Conservation (phyloP, 2,329 filamentous ascomycete genomes). For the Penicillium corylophilum region DNA sequence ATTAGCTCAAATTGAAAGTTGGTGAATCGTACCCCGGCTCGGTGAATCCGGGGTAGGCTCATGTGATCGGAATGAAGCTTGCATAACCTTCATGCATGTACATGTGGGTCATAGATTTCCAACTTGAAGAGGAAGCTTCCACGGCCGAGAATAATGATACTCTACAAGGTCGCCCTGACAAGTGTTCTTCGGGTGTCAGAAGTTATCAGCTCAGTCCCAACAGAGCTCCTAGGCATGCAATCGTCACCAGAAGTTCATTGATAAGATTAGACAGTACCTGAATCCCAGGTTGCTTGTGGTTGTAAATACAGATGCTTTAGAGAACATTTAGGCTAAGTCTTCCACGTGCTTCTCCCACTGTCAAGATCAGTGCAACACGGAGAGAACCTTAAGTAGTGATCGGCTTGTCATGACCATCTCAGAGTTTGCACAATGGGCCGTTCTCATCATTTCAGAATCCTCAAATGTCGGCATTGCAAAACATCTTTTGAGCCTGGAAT, state of each 20-base stretch:
- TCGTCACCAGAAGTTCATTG: background rate
- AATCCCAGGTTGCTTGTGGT: too few species aligned
- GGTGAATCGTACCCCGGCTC: background rate
- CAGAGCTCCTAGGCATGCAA: background rate
- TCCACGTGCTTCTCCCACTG: too few species aligned
- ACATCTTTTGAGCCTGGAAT: too few species aligned
- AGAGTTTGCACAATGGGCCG: too few species aligned
- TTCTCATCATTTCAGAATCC: too few species aligned
- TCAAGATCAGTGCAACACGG: background rate
- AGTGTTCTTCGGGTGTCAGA: background rate
- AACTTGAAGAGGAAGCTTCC: background rate
- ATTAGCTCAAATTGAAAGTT: background rate
- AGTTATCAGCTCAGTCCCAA: background rate
- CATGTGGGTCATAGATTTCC: background rate
- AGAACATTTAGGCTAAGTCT: too few species aligned
- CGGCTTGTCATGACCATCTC: too few species aligned
- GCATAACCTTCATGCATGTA: background rate
- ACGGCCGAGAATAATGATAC: background rate
- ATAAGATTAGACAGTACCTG: too few species aligned
- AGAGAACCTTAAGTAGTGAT: too few species aligned
- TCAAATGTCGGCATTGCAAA: too few species aligned
- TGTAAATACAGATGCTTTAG: too few species aligned
- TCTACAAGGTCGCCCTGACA: background rate
- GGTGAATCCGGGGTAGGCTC: background rate
- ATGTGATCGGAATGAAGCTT: constrained; percentile 6